Evolutionary conservation across 306 rosid species (phyloP).

Genomic region (Begonia fuchsioides): DNA sequence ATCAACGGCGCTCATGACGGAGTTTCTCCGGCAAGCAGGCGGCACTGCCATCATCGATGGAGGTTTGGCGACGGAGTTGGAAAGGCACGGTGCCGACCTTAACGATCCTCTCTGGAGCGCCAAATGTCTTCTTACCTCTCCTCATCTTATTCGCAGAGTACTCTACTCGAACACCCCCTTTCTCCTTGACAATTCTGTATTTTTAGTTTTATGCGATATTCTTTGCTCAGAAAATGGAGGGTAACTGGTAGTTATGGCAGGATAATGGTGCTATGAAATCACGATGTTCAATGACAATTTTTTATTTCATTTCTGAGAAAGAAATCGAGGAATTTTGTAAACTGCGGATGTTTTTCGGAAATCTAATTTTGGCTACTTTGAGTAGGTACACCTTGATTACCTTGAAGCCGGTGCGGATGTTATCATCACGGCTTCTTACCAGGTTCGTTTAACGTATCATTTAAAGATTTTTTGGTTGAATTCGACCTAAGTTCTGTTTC

Average conservation of each 20-base stretch:
- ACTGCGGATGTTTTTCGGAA: no score
- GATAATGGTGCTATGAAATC: no score
- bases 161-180: background rate
- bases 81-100: constrained; percentile 81
- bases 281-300: no score
- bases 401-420: constrained; percentile 87
- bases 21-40: constrained; percentile 42
- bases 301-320: no score
- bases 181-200: background rate
- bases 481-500: no score
- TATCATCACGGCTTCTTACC: constrained; percentile 74
- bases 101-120: constrained; percentile 95
- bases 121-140: constrained; percentile 62
- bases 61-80: constrained; percentile 87
- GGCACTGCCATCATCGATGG: constrained; percentile 78
- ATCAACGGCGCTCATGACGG: constrained; percentile 11
- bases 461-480: no score
- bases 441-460: constrained; percentile 21
- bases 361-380: no score
- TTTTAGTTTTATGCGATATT: no score
- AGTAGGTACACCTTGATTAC: constrained; percentile 86
- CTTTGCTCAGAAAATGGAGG: no score
- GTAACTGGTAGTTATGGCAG: no score
- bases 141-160: constrained; percentile 79
- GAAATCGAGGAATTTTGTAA: no score